Evolutionary conservation across 2,329 filamentous ascomycete genomes (phyloP).

Genomic region (Stachybotrys chartarum): DNA sequence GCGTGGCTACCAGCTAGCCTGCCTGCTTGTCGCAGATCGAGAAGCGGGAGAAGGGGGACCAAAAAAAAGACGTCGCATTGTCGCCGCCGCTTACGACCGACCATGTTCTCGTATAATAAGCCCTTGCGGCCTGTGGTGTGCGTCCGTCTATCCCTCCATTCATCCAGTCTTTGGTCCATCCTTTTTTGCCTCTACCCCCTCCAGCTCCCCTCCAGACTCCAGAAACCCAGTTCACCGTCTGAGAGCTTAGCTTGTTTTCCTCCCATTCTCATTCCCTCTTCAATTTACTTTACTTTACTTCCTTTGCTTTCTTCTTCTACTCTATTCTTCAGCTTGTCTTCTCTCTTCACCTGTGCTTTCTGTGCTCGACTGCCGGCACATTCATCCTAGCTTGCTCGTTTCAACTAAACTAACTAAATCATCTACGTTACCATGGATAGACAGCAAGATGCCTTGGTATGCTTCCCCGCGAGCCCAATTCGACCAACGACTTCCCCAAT

Average conservation of each 20-base stretch:
- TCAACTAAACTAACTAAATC: conserved; percentile 6
- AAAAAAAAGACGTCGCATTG: neutral
- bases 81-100: conserved; percentile 1
- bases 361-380: neutral
- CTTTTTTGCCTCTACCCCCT: neutral
- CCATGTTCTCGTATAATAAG: conserved; percentile 29
- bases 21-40: no score
- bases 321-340: neutral
- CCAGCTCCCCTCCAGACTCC: neutral
- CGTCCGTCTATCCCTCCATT: conserved; percentile 8
- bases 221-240: neutral
- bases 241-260: neutral
- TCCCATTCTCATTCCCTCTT: neutral
- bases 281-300: neutral
- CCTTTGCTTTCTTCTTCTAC: neutral
- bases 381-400: neutral
- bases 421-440: conserved; percentile 18
- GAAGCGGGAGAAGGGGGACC: no score
- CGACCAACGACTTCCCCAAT: neutral
- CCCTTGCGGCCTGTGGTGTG: conserved; percentile 31
- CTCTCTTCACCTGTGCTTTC: conserved; percentile 1
- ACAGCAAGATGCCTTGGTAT: conserved; percentile 25
- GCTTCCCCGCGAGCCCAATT: neutral
- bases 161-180: neutral
- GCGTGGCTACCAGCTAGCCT: neutral